Evolutionary conservation across 768 basidiomycete species (phyloP), one percentile per base, ranked within the genome.

Genomic region (Paxillus ammoniavirescens): DNA sequence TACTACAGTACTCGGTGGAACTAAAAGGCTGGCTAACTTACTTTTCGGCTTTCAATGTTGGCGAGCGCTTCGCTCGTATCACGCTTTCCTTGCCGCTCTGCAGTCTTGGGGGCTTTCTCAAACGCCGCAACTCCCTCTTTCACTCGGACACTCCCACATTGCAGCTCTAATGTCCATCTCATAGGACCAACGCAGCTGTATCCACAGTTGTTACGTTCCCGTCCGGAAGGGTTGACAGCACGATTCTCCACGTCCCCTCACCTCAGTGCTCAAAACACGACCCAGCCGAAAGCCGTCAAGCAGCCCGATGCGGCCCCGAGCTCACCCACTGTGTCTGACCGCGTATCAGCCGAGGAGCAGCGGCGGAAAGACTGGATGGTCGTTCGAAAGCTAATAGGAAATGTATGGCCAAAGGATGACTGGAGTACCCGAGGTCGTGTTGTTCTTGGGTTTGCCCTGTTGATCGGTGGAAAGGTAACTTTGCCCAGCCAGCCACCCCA

Each of bases 401-500:
- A 98, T 61, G 88, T 99, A 15, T 99, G 97, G 97, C 96, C 97
- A 1, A 81, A 82, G 63, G 73, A 85, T 59, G 90, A 95, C 63
- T 89, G 86, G 83, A 83, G 77, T 45, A 92, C 93, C 12, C 84
- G 93, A 47, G 74, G 80, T 45, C 82, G 93, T 3, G 95, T 99
- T 17, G 57, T 97, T 0, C 71, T 91, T 2, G 97, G 96, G 0
- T 81, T 99, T 47, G 81, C 74, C 0, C 71, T 98, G 56, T 75
- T 98, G 42, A 77, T 98, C 42, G 74, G 80, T 14, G 93, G 92
- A 48, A 99, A 99, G 82, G 92, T 94, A 49, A 51, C 78, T 30
- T 54, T 10, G 2, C 47, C 21, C 15, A 31, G 17, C 26, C 42
- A 21, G 6, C 40, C 3, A 9, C 7, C 31, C 12, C 37, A 21